A percentile compares a stretch with the other conserved stretches of the same genome.
Evolutionary conservation across 371 early-diverging fungal genomes (phyloP).

Genomic region (Chytridium lagenaria): DNA sequence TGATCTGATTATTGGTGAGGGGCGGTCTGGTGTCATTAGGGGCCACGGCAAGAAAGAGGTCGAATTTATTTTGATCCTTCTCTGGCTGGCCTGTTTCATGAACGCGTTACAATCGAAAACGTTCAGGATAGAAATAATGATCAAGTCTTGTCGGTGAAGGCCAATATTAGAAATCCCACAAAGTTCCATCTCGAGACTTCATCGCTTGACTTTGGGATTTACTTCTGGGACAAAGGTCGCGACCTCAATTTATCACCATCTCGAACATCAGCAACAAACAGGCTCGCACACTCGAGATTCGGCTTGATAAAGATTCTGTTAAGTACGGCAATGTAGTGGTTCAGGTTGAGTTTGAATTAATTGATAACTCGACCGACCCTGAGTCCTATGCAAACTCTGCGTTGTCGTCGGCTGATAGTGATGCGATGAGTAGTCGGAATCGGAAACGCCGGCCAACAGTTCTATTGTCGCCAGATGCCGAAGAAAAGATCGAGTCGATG

Average conservation of each 20-base stretch:
- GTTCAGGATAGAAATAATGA: conserved; percentile 85
- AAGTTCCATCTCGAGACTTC: conserved; percentile 83
- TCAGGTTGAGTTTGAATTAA: conserved; percentile 71
- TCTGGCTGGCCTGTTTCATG: conserved; percentile 84
- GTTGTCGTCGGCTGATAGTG: not conserved
- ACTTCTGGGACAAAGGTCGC: conserved; percentile 58
- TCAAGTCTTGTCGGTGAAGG: conserved; percentile 84
- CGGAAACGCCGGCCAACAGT: conserved; percentile 45
- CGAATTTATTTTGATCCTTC: conserved; percentile 93
- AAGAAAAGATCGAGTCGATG: conserved; percentile 93
- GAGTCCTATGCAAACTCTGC: not conserved
- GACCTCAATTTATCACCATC: conserved; percentile 64
- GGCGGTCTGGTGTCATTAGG: conserved; percentile 85
- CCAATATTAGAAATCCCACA: conserved; percentile 86
- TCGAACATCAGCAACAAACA: conserved; percentile 80
- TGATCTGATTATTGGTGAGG: conserved; percentile 79
- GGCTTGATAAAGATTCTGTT: conserved; percentile 71
- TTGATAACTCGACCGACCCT: conserved; percentile 67
- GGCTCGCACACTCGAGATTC: conserved; percentile 81
- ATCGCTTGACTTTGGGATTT: conserved; percentile 82
- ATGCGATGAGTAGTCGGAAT: not conserved
- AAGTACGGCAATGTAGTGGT: conserved; percentile 64
- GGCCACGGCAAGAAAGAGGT: conserved; percentile 92
- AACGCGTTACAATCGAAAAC: conserved; percentile 88
- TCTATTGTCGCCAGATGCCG: conserved; percentile 76